Evolutionary conservation across 176 grass and related monocot species (phyloP).

Genomic region (Avena eriantha): DNA sequence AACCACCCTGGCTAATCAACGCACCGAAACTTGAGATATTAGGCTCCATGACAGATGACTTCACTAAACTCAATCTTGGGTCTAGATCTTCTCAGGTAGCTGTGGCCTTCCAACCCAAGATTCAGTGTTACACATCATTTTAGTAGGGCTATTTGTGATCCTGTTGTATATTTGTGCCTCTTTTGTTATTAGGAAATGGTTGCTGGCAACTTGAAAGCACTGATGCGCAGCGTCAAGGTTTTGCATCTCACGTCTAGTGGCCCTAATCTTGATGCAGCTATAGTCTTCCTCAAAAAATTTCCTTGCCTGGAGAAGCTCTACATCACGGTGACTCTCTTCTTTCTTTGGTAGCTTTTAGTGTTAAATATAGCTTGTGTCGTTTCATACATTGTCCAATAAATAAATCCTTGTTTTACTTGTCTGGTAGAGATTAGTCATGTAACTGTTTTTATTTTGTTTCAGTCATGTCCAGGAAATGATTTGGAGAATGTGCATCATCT

Average conservation of each 20-base stretch:
- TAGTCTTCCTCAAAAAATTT: conserved; percentile 8
- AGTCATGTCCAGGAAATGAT: conserved; percentile 8
- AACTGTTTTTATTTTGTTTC: conserved; percentile 5
- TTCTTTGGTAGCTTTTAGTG: neutral
- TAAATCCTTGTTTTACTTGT: neutral
- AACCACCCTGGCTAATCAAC: neutral
- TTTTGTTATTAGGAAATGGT: neutral
- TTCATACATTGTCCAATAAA: neutral
- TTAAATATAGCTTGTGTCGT: neutral
- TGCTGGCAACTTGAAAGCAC: neutral
- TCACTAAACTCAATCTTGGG: neutral
- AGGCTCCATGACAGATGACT: neutral
- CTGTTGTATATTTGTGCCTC: neutral
- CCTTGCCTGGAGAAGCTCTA: conserved; percentile 25
- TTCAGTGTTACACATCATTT: neutral
- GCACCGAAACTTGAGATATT: conserved; percentile 4
- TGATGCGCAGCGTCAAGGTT: neutral
- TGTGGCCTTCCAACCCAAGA: neutral
- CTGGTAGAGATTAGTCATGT: neutral
- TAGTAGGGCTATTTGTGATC: neutral
- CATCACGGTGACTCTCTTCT: conserved; percentile 11
- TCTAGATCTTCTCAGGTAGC: neutral
- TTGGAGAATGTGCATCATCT: conserved; percentile 21
- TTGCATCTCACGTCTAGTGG: conserved; percentile 1
- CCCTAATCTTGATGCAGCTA: conserved; percentile 14